These are phyloP conservation scores for Pyrenopolyporus hunteri DNA, from an alignment of 495 filamentous ascomycete genomes.

Conservation along the genomic window DNA sequence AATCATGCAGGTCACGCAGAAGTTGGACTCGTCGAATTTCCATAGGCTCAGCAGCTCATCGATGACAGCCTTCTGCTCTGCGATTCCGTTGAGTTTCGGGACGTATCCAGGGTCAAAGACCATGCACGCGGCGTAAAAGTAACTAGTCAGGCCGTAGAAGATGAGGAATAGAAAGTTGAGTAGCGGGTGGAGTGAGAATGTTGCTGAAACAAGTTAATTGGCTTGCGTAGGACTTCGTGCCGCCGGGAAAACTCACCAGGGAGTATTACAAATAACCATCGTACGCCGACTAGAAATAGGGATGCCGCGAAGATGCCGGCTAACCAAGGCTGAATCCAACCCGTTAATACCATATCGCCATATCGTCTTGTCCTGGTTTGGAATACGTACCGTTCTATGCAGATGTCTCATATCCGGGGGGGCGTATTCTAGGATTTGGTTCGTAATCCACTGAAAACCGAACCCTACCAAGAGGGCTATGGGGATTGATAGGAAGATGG, in stretches of 20 bases:
- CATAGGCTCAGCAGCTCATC: slow-evolving; percentile 79
- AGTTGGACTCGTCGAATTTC: slow-evolving; percentile 94
- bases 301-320: slow-evolving; percentile 91
- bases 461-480: slow-evolving; percentile 68
- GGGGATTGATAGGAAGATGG: slow-evolving; percentile 77
- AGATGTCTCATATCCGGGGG: slow-evolving; percentile 85
- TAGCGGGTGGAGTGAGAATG: slow-evolving; percentile 66
- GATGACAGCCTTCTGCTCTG: slow-evolving; percentile 84
- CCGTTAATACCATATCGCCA: too few species aligned
- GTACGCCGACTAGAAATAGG: slow-evolving; percentile 79
- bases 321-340: slow-evolving; percentile 72
- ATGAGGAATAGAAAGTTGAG: slow-evolving; percentile 75
- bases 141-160: slow-evolving; percentile 69
- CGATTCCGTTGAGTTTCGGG: slow-evolving; percentile 87
- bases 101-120: slow-evolving; percentile 88
- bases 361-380: background rate
- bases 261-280: slow-evolving; percentile 75
- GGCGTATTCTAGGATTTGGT: slow-evolving; percentile 77
- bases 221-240: background rate
- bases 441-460: slow-evolving; percentile 77
- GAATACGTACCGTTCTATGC: slow-evolving; percentile 76
- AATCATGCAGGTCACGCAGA: slow-evolving; percentile 93
- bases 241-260: slow-evolving; percentile 49
- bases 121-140: slow-evolving; percentile 89
- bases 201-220: slow-evolving; percentile 54